Conservation (phyloP, 1,284 basidiomycete genomes). For the Sporisorium scitamineum region DNA sequence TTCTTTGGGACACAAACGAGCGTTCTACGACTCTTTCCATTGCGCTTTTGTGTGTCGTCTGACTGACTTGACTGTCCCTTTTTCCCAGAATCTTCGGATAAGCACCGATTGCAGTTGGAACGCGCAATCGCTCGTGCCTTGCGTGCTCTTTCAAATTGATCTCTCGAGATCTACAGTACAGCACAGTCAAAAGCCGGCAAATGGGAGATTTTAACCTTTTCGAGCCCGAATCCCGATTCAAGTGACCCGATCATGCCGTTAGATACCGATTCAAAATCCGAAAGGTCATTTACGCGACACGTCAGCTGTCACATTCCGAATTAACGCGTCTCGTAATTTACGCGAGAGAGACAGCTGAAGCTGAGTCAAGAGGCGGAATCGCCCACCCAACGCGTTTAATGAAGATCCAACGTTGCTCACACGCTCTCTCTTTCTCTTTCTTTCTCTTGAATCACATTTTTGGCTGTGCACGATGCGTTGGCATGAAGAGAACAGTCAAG, state of each 20-base stretch:
- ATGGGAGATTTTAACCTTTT: neutral
- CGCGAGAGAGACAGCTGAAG: conserved; percentile 17
- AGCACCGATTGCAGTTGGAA: neutral
- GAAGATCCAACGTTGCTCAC: conserved; percentile 12
- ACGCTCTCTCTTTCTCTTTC: neutral
- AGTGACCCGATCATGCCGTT: neutral
- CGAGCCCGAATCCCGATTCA: neutral
- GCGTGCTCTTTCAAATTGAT: too few relatives aligned
- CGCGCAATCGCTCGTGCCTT: too few relatives aligned
- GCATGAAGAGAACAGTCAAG: too few relatives aligned
- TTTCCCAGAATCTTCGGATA: neutral
- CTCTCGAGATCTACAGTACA: too few relatives aligned
- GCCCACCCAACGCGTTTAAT: conserved; percentile 25
- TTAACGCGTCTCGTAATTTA: conserved; percentile 23
- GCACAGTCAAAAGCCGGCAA: neutral
- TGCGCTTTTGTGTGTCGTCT: neutral
- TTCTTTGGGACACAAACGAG: too few relatives aligned
- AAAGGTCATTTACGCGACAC: conserved; percentile 37
- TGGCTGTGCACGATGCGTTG: conserved; percentile 4
- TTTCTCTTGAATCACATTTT: conserved; percentile 15
- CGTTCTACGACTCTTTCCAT: too few relatives aligned
- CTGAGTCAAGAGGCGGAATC: neutral
- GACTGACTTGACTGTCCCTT: neutral
- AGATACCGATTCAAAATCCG: neutral
- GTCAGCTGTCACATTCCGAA: conserved; percentile 1